These are phyloP conservation scores for Ceratocystis harringtonii DNA, from an alignment of 2,329 filamentous ascomycete species.

Conservation along the genomic window DNA sequence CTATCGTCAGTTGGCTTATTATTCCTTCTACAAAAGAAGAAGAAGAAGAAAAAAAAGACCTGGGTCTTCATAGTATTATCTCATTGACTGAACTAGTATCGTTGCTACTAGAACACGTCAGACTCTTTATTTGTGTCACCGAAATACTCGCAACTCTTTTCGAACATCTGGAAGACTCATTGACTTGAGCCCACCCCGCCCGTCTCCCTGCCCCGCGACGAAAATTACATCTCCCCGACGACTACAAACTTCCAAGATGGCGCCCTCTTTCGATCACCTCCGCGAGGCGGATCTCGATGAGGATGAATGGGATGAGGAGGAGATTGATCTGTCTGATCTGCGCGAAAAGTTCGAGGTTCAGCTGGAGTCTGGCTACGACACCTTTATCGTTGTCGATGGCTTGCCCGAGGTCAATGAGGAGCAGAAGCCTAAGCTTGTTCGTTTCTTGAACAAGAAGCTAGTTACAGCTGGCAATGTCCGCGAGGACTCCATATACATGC, in stretches of 20 bases:
- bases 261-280: slow-evolving; percentile 82
- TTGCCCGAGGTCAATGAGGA: slow-evolving; percentile 80
- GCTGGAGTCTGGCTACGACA: slow-evolving; percentile 87
- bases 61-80: not conserved
- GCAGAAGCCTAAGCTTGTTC: slow-evolving; percentile 84
- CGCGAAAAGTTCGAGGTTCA: slow-evolving; percentile 90
- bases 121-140: not conserved
- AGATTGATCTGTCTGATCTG: slow-evolving; percentile 90
- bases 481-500: slow-evolving; percentile 88
- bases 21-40: not conserved
- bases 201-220: slow-evolving; percentile 10
- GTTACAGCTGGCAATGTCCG: slow-evolving; percentile 69
- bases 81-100: not conserved
- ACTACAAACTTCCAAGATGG: slow-evolving; percentile 49
- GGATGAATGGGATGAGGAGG: slow-evolving; percentile 78
- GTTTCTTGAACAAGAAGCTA: slow-evolving; percentile 90
- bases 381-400: slow-evolving; percentile 91
- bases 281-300: slow-evolving; percentile 77
- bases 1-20: not conserved
- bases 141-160: slow-evolving; percentile 5
- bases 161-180: not conserved
- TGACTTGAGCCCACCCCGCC: slow-evolving; percentile 14
- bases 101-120: not conserved
- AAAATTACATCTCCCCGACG: slow-evolving; percentile 10
- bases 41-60: not conserved